Evolutionary conservation across 2,329 filamentous ascomycete genomes (phyloP), one percentile per base, ranked within the genome.

Genomic region (Didymosphaeria variabile): DNA sequence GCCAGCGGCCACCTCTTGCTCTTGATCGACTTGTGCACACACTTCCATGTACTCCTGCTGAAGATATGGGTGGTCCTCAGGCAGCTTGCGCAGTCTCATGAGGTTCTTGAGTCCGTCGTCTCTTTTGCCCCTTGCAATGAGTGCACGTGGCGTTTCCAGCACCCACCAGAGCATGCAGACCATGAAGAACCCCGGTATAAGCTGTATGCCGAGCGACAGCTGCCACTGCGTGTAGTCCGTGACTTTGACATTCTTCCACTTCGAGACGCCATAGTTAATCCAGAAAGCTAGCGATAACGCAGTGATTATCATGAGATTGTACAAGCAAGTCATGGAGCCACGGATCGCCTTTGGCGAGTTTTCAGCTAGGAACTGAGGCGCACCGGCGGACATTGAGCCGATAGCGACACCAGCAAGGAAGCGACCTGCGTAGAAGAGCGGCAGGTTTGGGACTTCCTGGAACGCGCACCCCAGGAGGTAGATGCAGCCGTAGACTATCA

Each of bases 321-420:
- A 82, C 0, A 76, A 72, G 5, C 79, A 78, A 1, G 79, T 80
- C 40, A 81, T 71, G 2, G 78, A 77, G 0, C 79, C 80, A 55
- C 79, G 74, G 17, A 81, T 71, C 8, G 76, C 77, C 54, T 79
- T 80, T 3, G 79, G 80, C 0, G 77, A 74, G 54, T 79, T 80
- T 58, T 82, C 80, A 1, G 77, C 75, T 0, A 81, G 70, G 58
- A 78, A 82, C 31, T 80, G 75, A 9, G 80, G 80, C 1, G 78
- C 77, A 47, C 45, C 81, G 23, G 42, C 42, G 5, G 42, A 45
- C 42, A 45, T 45, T 21, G 42, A 45, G 2, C 65, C 65, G 36
- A 67, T 64, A 15, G 58, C 63, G 10, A 65, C 15, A 31, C 65
- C 65, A 86, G 17, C 87, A 5, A 67, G 51, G n/a, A 65, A 60